Evolutionary conservation across 345 rosid species (phyloP).

Genomic region (Syzygium grande): DNA sequence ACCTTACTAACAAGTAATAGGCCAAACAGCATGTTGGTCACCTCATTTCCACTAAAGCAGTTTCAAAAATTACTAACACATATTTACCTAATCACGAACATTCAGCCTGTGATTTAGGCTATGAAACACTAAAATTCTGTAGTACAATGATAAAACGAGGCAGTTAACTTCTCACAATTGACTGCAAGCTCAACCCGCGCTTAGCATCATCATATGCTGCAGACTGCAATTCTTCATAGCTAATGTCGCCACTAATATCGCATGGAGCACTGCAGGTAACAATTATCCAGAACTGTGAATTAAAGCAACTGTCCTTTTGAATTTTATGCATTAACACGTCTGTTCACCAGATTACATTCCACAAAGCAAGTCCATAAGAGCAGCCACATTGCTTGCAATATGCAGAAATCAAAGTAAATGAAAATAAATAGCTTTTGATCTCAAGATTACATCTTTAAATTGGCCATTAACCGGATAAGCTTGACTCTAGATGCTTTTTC

Average conservation of each 20-base stretch:
- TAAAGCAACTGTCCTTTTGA: background rate
- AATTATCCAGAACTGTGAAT: background rate
- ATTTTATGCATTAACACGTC: background rate
- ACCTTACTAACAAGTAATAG: background rate
- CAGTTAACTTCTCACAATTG: constrained; percentile 53
- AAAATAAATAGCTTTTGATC: background rate
- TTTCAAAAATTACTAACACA: background rate
- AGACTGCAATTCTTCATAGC: constrained; percentile 78
- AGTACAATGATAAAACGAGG: background rate
- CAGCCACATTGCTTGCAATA: background rate
- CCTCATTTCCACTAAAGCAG: background rate
- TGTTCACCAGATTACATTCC: background rate
- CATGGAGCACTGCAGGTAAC: constrained; percentile 49
- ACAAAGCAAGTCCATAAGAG: background rate
- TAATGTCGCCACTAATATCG: constrained; percentile 64
- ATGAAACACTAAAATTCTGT: background rate
- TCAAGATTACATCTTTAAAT: background rate
- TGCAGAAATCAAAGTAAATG: background rate
- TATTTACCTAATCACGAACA: background rate
- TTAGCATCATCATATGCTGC: constrained; percentile 77
- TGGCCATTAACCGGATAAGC: background rate
- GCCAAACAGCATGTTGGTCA: background rate
- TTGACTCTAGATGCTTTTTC: background rate
- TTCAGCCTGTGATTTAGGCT: background rate
- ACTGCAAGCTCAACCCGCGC: constrained; percentile 60